Evolutionary conservation across 2,329 filamentous ascomycete genomes (phyloP).

Genomic region (Penicillium sp.): DNA sequence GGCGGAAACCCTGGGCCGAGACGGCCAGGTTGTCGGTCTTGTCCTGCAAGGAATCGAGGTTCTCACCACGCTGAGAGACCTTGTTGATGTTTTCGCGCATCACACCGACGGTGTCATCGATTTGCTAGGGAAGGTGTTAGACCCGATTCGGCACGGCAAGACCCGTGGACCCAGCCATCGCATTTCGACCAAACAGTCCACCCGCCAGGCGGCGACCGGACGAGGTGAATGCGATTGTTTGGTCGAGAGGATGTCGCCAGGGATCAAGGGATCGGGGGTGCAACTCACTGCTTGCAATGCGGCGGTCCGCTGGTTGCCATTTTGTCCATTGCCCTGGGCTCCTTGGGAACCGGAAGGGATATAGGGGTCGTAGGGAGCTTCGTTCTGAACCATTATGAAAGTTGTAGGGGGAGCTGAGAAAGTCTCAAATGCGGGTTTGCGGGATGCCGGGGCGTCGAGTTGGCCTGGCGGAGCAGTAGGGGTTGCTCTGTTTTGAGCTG

Average conservation of each 20-base stretch:
- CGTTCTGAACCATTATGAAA: constrained; percentile 51
- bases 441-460: constrained; percentile 6
- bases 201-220: not conserved
- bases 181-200: not conserved
- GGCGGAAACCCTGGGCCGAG: constrained; percentile 92
- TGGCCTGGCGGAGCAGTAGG: constrained; percentile 17
- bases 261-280: constrained; percentile 10
- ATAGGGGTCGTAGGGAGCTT: constrained; percentile 82
- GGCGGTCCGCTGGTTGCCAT: constrained; percentile 66
- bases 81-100: constrained; percentile 99
- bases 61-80: constrained; percentile 88
- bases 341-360: constrained; percentile 68
- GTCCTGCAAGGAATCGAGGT: constrained; percentile 83
- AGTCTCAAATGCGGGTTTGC: constrained; percentile 17
- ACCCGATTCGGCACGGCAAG: constrained; percentile 5
- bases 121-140: constrained; percentile 68
- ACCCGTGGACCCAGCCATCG: constrained; percentile 3
- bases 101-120: constrained; percentile 89
- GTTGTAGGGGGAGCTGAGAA: constrained; percentile 2
- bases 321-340: constrained; percentile 53
- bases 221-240: not conserved
- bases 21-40: constrained; percentile 91
- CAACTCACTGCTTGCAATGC: constrained; percentile 82
- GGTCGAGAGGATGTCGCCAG: not conserved
- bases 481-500: constrained; percentile 21